Conservation (phyloP, 2,329 filamentous ascomycete genomes). For the Fusarium succisae region DNA sequence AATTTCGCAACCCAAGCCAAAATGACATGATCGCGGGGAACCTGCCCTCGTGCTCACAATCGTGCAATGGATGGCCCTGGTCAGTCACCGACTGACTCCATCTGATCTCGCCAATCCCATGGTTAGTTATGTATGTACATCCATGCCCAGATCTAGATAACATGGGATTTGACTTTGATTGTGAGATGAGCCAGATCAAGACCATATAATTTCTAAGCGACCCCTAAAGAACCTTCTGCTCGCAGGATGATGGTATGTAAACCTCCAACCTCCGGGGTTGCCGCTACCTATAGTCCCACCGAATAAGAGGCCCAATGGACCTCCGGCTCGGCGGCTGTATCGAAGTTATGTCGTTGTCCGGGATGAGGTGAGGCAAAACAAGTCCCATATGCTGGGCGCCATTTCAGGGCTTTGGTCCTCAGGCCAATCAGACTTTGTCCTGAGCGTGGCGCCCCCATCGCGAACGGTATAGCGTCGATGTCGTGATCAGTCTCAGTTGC, state of each 20-base stretch:
- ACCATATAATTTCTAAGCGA: slow-evolving; percentile 20
- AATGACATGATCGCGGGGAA: slow-evolving; percentile 43
- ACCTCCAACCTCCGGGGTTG: slow-evolving; percentile 15
- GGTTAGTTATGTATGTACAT: not conserved
- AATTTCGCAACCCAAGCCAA: slow-evolving; percentile 34
- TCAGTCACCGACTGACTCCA: slow-evolving; percentile 1
- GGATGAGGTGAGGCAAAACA: slow-evolving; percentile 38
- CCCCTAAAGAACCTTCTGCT: not conserved
- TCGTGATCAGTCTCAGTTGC: slow-evolving; percentile 58
- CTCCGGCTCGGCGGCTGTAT: slow-evolving; percentile 42
- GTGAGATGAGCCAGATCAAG: slow-evolving; percentile 20
- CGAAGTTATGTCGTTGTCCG: slow-evolving; percentile 31
- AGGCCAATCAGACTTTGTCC: slow-evolving; percentile 49
- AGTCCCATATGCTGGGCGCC: slow-evolving; percentile 38
- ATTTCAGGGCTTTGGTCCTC: slow-evolving; percentile 30
- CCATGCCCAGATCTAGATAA: slow-evolving; percentile 12
- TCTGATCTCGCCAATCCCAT: slow-evolving; percentile 4
- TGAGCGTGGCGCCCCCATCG: slow-evolving; percentile 46
- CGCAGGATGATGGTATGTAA: not conserved
- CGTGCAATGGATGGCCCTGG: slow-evolving; percentile 3
- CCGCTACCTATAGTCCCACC: slow-evolving; percentile 16
- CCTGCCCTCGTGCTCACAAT: slow-evolving; percentile 30
- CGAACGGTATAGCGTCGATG: slow-evolving; percentile 63
- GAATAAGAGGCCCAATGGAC: slow-evolving; percentile 13
- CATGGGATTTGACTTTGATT: slow-evolving; percentile 10